These are phyloP conservation scores for Thermoascus crustaceus DNA, from an alignment of 2,329 filamentous ascomycete species.

Conservation along the genomic window DNA sequence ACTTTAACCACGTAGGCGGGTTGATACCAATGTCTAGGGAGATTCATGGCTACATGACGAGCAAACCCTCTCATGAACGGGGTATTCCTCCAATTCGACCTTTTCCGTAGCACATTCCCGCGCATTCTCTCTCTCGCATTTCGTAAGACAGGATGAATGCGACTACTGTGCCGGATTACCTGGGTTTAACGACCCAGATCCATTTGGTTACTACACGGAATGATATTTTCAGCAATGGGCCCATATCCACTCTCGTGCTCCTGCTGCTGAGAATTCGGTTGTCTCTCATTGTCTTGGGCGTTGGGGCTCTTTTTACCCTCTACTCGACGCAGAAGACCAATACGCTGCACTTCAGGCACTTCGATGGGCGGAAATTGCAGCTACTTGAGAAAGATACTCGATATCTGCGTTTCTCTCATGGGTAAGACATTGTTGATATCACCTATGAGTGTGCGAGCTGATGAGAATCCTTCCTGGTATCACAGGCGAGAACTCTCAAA, in stretches of 20 bases:
- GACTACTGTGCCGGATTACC: too few relatives aligned
- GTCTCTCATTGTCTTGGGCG: neutral
- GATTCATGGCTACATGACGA: too few relatives aligned
- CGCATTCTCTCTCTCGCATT: too few relatives aligned
- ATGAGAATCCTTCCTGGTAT: neutral
- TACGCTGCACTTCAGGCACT: neutral
- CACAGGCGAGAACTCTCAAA: neutral
- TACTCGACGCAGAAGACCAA: neutral
- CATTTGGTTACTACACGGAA: too few relatives aligned
- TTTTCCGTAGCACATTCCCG: too few relatives aligned
- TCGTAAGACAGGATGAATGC: too few relatives aligned
- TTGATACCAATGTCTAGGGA: too few relatives aligned
- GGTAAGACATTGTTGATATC: neutral
- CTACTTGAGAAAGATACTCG: neutral
- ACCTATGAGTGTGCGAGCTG: neutral
- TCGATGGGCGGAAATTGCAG: neutral
- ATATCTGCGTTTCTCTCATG: neutral
- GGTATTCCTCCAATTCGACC: too few relatives aligned
- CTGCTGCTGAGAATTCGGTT: neutral
- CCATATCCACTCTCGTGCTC: neutral
- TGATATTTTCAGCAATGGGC: neutral
- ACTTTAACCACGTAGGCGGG: too few relatives aligned
- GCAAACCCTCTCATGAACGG: too few relatives aligned
- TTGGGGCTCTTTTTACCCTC: neutral
- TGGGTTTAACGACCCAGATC: too few relatives aligned